phyloP scores from a whole-genome alignment of 1,284 basidiomycete species.

The Apiotrichum akiyoshidainum region DNA sequence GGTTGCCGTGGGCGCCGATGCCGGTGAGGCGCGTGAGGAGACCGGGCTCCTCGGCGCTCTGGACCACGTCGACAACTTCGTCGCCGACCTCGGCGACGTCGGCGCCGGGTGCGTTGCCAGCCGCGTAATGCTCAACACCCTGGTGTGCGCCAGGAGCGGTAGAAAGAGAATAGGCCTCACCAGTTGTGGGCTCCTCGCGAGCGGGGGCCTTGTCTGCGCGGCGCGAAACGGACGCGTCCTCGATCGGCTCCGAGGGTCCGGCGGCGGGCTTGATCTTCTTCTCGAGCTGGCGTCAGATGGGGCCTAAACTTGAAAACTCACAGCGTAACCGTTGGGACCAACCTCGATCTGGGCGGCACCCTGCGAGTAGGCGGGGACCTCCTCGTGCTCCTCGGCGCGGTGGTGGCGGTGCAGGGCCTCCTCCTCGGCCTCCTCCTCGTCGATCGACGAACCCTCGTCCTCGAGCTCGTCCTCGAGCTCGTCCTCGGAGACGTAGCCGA shows the following conservation, averaged over 20 bases:
- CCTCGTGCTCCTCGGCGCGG: constrained; percentile 56
- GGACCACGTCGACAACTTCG: neutral
- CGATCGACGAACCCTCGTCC: constrained; percentile 67
- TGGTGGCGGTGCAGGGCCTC: constrained; percentile 52
- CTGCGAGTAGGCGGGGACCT: constrained; percentile 52
- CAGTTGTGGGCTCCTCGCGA: constrained; percentile 44
- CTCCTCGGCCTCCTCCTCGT: constrained; percentile 66
- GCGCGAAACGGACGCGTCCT: constrained; percentile 27
- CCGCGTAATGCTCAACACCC: neutral
- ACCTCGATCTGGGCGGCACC: constrained; percentile 54
- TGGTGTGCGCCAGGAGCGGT: neutral
- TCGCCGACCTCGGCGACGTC: neutral
- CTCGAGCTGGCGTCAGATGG: constrained; percentile 22
- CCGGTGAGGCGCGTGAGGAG: no score
- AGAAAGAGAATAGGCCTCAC: constrained; percentile 32
- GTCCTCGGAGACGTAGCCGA: constrained; percentile 64
- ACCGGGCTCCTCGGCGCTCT: no score
- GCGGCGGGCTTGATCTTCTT: constrained; percentile 23
- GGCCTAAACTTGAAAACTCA: no score
- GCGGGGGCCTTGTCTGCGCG: constrained; percentile 49
- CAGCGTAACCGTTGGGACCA: constrained; percentile 67
- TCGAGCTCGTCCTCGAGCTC: constrained; percentile 68
- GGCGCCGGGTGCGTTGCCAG: neutral
- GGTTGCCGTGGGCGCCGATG: no score
- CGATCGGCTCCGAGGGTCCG: constrained; percentile 16